phyloP scores from a whole-genome alignment of 345 rosid genomes.

The Noccaea caerulescens region DNA sequence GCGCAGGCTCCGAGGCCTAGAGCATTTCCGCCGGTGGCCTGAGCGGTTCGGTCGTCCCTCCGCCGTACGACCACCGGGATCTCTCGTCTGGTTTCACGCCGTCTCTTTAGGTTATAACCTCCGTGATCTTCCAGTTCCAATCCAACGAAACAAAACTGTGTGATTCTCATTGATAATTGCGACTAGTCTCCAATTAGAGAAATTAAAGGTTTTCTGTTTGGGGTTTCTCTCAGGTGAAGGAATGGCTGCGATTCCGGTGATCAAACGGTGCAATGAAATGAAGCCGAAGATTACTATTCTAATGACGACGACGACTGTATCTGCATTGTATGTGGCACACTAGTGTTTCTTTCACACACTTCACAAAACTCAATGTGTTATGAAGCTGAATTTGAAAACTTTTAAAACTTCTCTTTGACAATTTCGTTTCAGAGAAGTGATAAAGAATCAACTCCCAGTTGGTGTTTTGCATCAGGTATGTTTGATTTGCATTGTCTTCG shows the following conservation, averaged over 20 bases:
- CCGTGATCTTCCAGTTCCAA: neutral
- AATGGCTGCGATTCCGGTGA: conserved; percentile 90
- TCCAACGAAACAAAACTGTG: neutral
- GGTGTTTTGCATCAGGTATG: conserved; percentile 77
- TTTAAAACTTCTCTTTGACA: neutral
- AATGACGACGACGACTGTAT: conserved; percentile 74
- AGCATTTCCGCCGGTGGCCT: conserved; percentile 75
- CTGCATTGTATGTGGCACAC: conserved; percentile 72
- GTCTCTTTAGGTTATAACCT: conserved; percentile 67
- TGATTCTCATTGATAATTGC: neutral
- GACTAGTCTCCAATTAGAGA: neutral
- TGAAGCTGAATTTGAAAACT: neutral
- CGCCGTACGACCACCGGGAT: conserved; percentile 66
- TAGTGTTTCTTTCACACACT: neutral
- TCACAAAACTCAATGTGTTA: neutral
- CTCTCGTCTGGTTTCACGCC: conserved; percentile 90
- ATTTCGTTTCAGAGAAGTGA: conserved; percentile 69
- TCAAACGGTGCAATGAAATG: conserved; percentile 53
- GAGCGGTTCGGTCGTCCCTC: conserved; percentile 87
- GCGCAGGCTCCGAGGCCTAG: conserved; percentile 74
- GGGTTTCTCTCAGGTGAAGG: conserved; percentile 66
- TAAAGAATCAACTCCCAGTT: conserved; percentile 63
- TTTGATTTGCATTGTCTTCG: neutral
- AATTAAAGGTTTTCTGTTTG: neutral
- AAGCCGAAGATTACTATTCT: conserved; percentile 68